A percentile compares a stretch with the other conserved stretches of the same genome.
Conservation (phyloP, 2,329 filamentous ascomycete species). For the Achaetomium macrosporum region DNA sequence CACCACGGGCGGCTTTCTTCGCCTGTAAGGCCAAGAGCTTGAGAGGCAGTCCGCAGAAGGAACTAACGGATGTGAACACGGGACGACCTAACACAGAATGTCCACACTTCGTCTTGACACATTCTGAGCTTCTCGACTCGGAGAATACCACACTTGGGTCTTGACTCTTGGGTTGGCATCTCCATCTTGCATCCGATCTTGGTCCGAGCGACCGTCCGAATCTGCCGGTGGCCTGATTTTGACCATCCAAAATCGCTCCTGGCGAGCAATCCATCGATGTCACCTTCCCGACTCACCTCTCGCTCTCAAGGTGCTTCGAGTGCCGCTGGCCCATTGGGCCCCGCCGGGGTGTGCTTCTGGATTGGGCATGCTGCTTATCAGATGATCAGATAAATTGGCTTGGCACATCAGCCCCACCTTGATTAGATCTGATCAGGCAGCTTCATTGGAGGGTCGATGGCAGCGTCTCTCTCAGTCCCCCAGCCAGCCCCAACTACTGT, state of each 20-base stretch:
- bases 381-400: conserved; percentile 23
- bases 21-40: no score
- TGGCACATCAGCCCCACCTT: not conserved
- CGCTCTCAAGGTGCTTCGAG: not conserved
- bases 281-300: conserved; percentile 1
- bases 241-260: not conserved
- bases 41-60: no score
- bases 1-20: no score
- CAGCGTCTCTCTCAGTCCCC: not conserved
- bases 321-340: not conserved
- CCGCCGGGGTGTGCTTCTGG: not conserved
- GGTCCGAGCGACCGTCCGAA: not conserved
- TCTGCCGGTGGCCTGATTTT: conserved; percentile 1
- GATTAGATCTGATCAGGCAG: conserved; percentile 9
- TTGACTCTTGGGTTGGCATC: no score
- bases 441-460: conserved; percentile 3
- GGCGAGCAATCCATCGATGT: not conserved
- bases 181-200: not conserved
- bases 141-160: no score
- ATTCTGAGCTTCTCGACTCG: no score
- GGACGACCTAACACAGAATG: no score
- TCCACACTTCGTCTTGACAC: no score
- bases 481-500: no score
- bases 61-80: no score
- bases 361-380: conserved; percentile 8